Conservation (phyloP, 345 rosid species). For the Camelina sativa region DNA sequence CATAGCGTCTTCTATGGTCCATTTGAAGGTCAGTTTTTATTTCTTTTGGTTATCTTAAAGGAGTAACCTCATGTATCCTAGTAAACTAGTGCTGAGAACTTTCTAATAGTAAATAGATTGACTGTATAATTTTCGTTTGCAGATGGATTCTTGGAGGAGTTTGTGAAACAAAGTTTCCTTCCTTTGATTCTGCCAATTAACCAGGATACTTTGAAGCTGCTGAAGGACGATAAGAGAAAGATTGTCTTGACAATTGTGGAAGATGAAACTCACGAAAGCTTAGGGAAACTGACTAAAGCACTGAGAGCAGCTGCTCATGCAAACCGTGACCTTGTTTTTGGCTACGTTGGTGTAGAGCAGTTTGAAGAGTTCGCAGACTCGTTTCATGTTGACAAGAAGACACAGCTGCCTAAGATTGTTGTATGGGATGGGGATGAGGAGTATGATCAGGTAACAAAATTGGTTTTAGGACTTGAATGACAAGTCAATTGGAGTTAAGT, state of each 20-base stretch:
- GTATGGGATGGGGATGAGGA: conserved; percentile 88
- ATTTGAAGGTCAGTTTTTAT: conserved; percentile 71
- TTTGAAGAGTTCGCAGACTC: conserved; percentile 81
- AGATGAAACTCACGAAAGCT: conserved; percentile 71
- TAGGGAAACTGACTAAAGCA: conserved; percentile 61
- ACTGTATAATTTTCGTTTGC: conserved; percentile 42
- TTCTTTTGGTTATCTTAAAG: neutral
- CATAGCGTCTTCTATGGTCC: conserved; percentile 81
- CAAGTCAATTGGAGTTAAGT: neutral
- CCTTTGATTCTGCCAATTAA: conserved; percentile 81
- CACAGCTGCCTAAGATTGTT: conserved; percentile 77
- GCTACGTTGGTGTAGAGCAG: conserved; percentile 79
- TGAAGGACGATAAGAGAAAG: conserved; percentile 89
- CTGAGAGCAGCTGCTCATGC: conserved; percentile 94
- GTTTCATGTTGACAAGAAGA: conserved; percentile 59
- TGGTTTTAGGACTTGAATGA: neutral
- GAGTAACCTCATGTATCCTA: no score
- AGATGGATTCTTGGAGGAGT: conserved; percentile 80
- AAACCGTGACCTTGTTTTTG: conserved; percentile 87
- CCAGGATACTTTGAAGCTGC: conserved; percentile 67
- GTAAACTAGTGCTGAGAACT: no score
- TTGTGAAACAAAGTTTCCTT: conserved; percentile 78
- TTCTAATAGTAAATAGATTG: no score
- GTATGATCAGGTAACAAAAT: conserved; percentile 65
- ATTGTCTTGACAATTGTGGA: conserved; percentile 73